Base-by-base conservation (phyloP, 129 eudicot species). In the Flaveria linearis region DNA sequence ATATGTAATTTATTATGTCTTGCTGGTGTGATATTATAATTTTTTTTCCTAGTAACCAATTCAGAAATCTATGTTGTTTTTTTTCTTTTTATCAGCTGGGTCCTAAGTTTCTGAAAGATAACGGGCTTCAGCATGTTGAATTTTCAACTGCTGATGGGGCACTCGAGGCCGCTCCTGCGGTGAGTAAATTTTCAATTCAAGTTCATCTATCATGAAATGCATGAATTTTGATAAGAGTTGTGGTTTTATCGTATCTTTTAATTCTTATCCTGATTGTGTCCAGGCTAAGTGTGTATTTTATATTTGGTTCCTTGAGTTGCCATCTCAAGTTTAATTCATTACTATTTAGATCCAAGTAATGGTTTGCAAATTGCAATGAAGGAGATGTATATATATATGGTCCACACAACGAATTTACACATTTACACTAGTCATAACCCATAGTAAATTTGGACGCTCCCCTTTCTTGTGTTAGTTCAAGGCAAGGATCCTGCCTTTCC, bases 111-210 rank as follows among this genome's bases (percentile, higher is more conserved):
- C 82, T 94, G 90, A 83, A 84, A 72, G 98, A 94, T n/a, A 91
- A 87, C 51, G 98, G 98, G 65, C 81, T 94, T 81, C 77, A 86
- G 76, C 88, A 94, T 82, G 97, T 91, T 55, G 82, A 76, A 0
- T 93, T 94, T 83, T 94, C 98, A 73, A 89, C 98, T 79, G 98
- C 98, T 85, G 98, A 94, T 66, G 98, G 98, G 74, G 98, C 97
- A 43, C 76, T 91, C 52, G 98, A 94, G 78, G 98, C 98, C 75
- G 97, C 98, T 86, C 98, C 98, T 39, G 98, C 97, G 58, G 98
- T 91, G 62, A 90, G 97, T 20, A 15, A 56, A 79, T 53, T n/a
- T 28, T 68, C 53, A 57, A 6, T 70, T 42, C 14, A 57, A 69
- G 49, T 57, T 56, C 51, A 70, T 68, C 49, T 74, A 22, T 47